Evolutionary conservation across 345 rosid species (phyloP).

Genomic region (Reutealis trisperma): DNA sequence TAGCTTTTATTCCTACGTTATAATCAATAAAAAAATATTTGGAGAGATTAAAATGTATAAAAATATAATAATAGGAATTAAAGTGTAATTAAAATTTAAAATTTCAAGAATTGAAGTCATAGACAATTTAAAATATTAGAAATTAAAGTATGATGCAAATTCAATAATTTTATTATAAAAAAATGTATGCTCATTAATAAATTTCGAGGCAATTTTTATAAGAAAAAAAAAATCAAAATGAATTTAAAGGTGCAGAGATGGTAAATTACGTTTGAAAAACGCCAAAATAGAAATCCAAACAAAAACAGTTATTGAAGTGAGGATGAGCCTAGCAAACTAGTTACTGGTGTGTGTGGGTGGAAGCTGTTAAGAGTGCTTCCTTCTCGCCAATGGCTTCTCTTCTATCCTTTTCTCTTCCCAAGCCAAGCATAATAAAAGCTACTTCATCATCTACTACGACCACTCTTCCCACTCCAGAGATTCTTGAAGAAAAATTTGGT

Average conservation of each 20-base stretch:
- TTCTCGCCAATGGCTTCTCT: constrained; percentile 58
- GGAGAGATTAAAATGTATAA: too few relatives aligned
- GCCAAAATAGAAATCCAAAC: constrained; percentile 36
- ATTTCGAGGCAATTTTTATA: neutral
- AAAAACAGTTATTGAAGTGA: constrained; percentile 17
- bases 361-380: constrained; percentile 23
- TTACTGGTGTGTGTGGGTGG: constrained; percentile 27
- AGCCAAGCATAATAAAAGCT: constrained; percentile 45
- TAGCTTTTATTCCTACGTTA: too few relatives aligned
- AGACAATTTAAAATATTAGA: too few relatives aligned
- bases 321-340: constrained; percentile 43
- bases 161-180: too few relatives aligned
- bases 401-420: constrained; percentile 58
- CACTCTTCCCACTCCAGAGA: constrained; percentile 38
- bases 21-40: too few relatives aligned
- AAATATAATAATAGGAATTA: too few relatives aligned
- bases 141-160: too few relatives aligned
- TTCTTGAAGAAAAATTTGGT: constrained; percentile 61
- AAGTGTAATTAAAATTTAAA: too few relatives aligned
- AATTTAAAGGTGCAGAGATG: neutral
- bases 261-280: neutral
- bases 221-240: too few relatives aligned
- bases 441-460: constrained; percentile 25
- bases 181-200: too few relatives aligned
- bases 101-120: too few relatives aligned